Base-by-base conservation (phyloP, 805 yeast species). In the Saccharomycopsis sp. region DNA sequence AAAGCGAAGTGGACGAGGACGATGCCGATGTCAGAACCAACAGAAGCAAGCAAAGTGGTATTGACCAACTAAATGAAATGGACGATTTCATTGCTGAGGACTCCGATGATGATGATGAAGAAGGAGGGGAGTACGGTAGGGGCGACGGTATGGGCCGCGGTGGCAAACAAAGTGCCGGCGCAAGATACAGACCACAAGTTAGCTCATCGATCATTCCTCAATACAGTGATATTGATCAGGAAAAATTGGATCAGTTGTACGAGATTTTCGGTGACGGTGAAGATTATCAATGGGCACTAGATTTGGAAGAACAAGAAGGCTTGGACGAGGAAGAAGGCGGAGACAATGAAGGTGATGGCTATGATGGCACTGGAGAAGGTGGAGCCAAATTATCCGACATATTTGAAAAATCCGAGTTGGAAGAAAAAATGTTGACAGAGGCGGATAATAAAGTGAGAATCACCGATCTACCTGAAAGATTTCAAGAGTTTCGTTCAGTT, bases 51-150 rank as follows among this genome's bases (percentile, higher is more conserved):
- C 10, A 10, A 2, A 21, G 37, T 50, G 38, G 49, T 49, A 19
- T 48, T 49, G n/a, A 52, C 56, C 54, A 64, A 59, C 60, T 76
- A 50, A 95, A 87, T 56, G 97, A 92, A 60, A 77, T 89, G 53
- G 98, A 87, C 58, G 98, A 88, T 57, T 92, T 92, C 63, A 92
- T 92, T 52, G 98, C 89, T 61, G 96, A 89, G 47, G 98, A 92
- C 60, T 84, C 94, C 6, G 81, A 75, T 43, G 63, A 73, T 16
- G 65, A 69, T 39, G 73, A 67, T 46, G 76, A 69, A 43, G 71
- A 70, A 51, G 27, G n/a, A 9, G 27, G 27, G 12, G n/a, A 10
- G 27, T 9, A n/a, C 9, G 15, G 31, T 8, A 30, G 5, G n/a
- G 68, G 49, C 62, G 27, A 25, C 27, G 27, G 27, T n/a, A 25